Percentiles rank a stretch among this genome's conserved stretches.
These are phyloP conservation scores for Aureobasidium sp. DNA, from an alignment of 2,329 filamentous ascomycete genomes.

Conservation along the genomic window DNA sequence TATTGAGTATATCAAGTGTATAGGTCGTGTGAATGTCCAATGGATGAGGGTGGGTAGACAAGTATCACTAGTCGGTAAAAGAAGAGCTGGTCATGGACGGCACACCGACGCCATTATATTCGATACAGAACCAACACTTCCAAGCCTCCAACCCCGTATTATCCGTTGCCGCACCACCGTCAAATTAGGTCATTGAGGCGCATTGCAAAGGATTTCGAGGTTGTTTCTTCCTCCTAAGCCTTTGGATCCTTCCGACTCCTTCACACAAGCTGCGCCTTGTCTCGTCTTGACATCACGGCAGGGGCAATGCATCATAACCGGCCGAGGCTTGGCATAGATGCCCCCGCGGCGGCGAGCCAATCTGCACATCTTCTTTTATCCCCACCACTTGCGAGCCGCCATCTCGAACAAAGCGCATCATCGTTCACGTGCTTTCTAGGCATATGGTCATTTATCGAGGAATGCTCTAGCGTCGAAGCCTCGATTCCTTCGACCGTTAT, in stretches of 20 bases:
- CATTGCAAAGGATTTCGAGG: background rate
- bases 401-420: background rate
- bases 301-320: background rate
- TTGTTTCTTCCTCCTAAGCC: background rate
- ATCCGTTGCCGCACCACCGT: constrained; percentile 1
- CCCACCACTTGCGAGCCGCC: background rate
- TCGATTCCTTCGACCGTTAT: background rate
- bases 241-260: constrained; percentile 6
- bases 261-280: constrained; percentile 10
- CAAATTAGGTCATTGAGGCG: constrained; percentile 12
- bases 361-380: background rate
- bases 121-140: background rate
- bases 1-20: background rate
- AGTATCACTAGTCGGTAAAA: background rate
- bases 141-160: background rate
- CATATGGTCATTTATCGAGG: background rate
- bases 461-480: background rate
- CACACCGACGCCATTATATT: background rate
- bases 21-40: background rate
- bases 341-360: background rate
- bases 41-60: background rate
- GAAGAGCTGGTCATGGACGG: background rate
- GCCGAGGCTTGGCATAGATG: background rate
- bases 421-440: background rate
- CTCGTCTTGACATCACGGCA: constrained; percentile 5